Base-by-base conservation (phyloP, 2,329 filamentous ascomycete species). In the Xylaria sp. region DNA sequence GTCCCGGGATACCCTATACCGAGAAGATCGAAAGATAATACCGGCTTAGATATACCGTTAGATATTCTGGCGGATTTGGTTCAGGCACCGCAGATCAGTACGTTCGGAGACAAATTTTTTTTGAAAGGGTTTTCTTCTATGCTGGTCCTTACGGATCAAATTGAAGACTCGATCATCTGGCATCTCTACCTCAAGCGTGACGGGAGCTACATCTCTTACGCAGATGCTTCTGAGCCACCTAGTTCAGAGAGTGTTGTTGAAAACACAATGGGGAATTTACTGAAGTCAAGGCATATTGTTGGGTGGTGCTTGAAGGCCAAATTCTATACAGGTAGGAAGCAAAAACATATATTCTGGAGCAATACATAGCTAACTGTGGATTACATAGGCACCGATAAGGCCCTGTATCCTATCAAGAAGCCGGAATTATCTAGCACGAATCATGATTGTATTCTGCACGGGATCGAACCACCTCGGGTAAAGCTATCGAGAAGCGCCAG, bases 291-390 rank as follows among this genome's bases (percentile, higher is more conserved):
- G 9, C 45, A 61, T 32, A 51, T 55, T 4, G 32, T 53, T 19
- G 58, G 58, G 3, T 61, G 58, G 58, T 45, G 21, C 34, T 17
- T 36, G 6, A n/a, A 47, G 2, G 50, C 60, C 8, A 30, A 55
- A 9, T 62, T 62, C 60, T 62, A 62, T 8, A 42, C 48, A 30
- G 48, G 60, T 61, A 36, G 7, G 45, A 54, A 6, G 17, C 3
- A 7, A 34, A 32, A 34, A 19, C 5, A n/a, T 19, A 1, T 19
- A 19, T 54, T 19, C 3, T n/a, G 11, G 19, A 24, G 8, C 19
- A 6, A 47, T 3, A 24, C 21, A 4, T 24, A 12, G 30, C 57
- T 60, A 24, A 60, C 57, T 34, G 0, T 36, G 7, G 19, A 50
- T 36, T 14, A 32, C 39, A 14, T 11, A 60, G 57, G 57, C 3